phyloP scores from a whole-genome alignment of 768 basidiomycete genomes.

The Clavulina sp. region DNA sequence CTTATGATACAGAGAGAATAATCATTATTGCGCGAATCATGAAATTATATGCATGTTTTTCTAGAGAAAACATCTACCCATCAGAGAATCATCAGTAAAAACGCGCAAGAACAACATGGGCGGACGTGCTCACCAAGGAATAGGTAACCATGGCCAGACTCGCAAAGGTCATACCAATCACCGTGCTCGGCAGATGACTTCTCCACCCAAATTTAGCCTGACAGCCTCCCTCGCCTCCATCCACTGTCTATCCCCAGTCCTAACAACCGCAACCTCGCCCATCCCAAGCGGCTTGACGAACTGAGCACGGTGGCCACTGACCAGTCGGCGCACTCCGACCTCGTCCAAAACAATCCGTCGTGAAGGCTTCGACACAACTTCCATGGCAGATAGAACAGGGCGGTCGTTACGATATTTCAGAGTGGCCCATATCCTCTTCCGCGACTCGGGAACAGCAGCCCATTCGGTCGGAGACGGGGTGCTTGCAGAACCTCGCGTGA shows the following conservation, averaged over 20 bases:
- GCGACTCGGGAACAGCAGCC: conserved; percentile 34
- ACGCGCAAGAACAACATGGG: no score
- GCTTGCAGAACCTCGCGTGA: conserved; percentile 61
- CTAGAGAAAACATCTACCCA: no score
- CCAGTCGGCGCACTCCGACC: conserved; percentile 57
- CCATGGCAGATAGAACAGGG: conserved; percentile 65
- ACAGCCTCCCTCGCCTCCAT: conserved; percentile 88
- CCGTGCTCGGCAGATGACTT: conserved; percentile 70
- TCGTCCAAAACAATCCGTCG: conserved; percentile 59
- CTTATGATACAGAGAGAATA: conserved; percentile 29
- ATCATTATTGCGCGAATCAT: background rate
- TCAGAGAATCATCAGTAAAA: no score
- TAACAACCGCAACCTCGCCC: conserved; percentile 83
- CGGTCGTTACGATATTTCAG: conserved; percentile 87
- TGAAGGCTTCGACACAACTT: conserved; percentile 70
- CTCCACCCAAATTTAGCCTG: conserved; percentile 57
- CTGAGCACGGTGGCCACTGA: conserved; percentile 67
- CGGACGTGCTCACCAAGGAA: no score
- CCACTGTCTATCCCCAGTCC: conserved; percentile 58
- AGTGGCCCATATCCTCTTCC: conserved; percentile 79
- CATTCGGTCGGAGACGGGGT: conserved; percentile 51
- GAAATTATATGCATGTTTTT: no score
- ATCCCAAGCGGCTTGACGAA: conserved; percentile 70
- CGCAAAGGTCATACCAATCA: conserved; percentile 14
- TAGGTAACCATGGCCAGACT: no score